A percentile compares a stretch with the other conserved stretches of the same genome.
Evolutionary conservation across 2,329 filamentous ascomycete species (phyloP).

Genomic region (Penicillium sp.): DNA sequence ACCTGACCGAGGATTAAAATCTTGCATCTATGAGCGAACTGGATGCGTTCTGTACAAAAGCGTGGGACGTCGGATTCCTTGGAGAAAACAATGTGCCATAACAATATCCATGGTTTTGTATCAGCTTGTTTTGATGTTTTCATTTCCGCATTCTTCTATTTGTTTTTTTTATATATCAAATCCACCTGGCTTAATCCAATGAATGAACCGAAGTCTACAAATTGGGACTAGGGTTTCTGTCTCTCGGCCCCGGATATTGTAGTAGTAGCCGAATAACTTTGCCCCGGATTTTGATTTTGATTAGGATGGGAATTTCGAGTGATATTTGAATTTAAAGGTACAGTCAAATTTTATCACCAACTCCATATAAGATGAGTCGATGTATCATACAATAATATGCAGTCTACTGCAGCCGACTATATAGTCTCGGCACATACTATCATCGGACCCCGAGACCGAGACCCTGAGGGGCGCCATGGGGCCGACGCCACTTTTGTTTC

Average conservation of each 20-base stretch:
- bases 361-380: no score
- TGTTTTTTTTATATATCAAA: not conserved
- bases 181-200: not conserved
- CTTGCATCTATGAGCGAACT: constrained; percentile 11
- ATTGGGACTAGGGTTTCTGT: not conserved
- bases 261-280: not conserved
- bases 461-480: not conserved
- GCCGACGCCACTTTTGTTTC: not conserved
- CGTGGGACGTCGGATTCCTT: constrained; percentile 7
- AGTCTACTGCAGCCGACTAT: no score
- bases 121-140: constrained; percentile 1
- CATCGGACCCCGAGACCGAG: constrained; percentile 2
- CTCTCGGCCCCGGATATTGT: not conserved
- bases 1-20: constrained; percentile 81
- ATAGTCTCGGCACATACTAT: not conserved
- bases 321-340: not conserved
- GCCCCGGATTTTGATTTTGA: not conserved
- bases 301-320: not conserved
- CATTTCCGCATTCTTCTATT: not conserved
- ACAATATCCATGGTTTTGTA: constrained; percentile 8
- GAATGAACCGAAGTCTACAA: not conserved
- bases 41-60: constrained; percentile 25
- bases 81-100: constrained; percentile 10
- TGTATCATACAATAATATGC: no score
- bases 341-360: no score